Percentiles rank a stretch among this genome's conserved stretches.
Evolutionary conservation across 1,284 basidiomycete genomes (phyloP).

Genomic region (Pseudozyma sp.): DNA sequence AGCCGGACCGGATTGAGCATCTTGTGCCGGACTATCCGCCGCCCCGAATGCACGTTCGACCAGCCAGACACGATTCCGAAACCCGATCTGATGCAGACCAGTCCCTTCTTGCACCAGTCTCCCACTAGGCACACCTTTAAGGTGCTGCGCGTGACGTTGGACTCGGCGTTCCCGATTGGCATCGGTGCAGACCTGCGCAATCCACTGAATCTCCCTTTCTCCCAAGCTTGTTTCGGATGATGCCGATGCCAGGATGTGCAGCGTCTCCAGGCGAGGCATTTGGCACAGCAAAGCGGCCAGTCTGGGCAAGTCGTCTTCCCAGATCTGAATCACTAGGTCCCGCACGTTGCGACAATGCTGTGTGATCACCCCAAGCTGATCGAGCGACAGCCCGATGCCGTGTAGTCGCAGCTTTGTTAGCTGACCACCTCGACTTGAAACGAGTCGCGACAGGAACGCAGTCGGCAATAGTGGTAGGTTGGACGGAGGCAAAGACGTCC

Average conservation of each 20-base stretch:
- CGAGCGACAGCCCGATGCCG: conserved; percentile 57
- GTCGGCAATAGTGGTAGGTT: conserved; percentile 41
- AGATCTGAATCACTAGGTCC: conserved; percentile 64
- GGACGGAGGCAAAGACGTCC: conserved; percentile 20
- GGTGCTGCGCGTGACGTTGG: conserved; percentile 13
- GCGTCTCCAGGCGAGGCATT: conserved; percentile 38
- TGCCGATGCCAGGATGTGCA: conserved; percentile 57
- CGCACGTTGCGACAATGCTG: conserved; percentile 36
- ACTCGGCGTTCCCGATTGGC: conserved; percentile 38
- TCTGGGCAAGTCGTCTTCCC: conserved; percentile 55
- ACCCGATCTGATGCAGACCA: conserved; percentile 59
- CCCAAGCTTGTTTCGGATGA: conserved; percentile 43
- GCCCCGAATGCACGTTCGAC: conserved; percentile 37
- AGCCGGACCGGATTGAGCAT: conserved; percentile 5
- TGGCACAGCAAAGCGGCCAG: conserved; percentile 36
- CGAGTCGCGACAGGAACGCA: conserved; percentile 37
- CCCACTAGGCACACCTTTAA: background rate
- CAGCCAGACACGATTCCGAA: conserved; percentile 65
- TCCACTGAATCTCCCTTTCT: conserved; percentile 41
- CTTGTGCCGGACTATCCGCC: background rate
- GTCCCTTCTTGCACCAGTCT: conserved; percentile 14
- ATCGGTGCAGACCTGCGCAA: conserved; percentile 44
- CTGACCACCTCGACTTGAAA: conserved; percentile 31
- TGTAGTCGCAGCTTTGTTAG: conserved; percentile 56
- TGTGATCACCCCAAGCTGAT: conserved; percentile 53